These are phyloP conservation scores for Kodamaea sp. DNA, from an alignment of 1,139 yeast genomes.

Conservation along the genomic window DNA sequence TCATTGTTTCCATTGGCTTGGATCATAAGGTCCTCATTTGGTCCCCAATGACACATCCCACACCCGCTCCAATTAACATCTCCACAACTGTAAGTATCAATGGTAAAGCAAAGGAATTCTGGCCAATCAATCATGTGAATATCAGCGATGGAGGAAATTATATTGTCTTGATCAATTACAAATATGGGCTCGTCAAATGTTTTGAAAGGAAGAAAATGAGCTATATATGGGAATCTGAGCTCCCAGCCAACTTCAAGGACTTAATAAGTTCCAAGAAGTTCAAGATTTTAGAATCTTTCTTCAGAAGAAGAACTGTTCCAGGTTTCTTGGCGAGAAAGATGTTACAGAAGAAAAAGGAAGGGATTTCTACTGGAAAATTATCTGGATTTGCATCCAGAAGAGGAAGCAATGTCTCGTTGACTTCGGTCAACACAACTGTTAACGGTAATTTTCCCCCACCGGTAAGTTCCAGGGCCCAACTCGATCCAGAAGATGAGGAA, in stretches of 20 bases:
- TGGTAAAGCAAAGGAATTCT: constrained; percentile 43
- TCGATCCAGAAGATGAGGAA: constrained; percentile 10
- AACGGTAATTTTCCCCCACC: constrained; percentile 41
- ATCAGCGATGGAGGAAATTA: constrained; percentile 63
- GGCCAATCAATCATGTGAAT: constrained; percentile 69
- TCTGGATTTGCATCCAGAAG: constrained; percentile 17
- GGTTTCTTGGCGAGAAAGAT: constrained; percentile 51
- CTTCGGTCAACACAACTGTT: constrained; percentile 21
- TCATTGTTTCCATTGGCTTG: constrained; percentile 67
- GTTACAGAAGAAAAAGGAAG: constrained; percentile 25
- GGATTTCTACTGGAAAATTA: constrained; percentile 10
- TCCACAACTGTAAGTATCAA: constrained; percentile 37
- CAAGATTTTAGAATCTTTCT: constrained; percentile 56
- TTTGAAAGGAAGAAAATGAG: constrained; percentile 55
- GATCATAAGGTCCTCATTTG: constrained; percentile 73
- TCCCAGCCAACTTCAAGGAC: constrained; percentile 23
- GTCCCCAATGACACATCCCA: constrained; percentile 57
- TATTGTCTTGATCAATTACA: constrained; percentile 57
- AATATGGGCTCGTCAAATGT: constrained; percentile 52
- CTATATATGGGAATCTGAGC: constrained; percentile 52
- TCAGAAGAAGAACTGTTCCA: constrained; percentile 55
- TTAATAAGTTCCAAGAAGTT: constrained; percentile 25
- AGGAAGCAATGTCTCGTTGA: constrained; percentile 28
- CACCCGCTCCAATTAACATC: constrained; percentile 39
- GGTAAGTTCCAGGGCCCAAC: constrained; percentile 9